phyloP scores from a whole-genome alignment of 345 rosid species.

The Eucalyptus sp. region DNA sequence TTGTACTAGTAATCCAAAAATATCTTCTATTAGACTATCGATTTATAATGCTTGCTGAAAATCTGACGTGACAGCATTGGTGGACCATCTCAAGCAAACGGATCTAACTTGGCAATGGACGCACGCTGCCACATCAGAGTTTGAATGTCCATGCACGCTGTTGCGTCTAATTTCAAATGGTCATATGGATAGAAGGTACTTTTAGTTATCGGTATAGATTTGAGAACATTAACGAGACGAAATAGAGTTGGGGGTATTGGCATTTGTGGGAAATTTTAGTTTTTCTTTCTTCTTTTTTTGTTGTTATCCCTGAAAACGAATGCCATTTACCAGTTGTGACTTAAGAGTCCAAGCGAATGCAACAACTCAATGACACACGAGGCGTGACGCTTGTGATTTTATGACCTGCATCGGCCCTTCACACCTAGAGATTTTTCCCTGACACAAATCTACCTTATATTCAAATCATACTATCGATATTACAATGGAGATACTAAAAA shows the following conservation, averaged over 20 bases:
- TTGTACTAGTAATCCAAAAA: neutral
- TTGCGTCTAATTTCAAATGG: fast-evolving
- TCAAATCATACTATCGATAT: no score
- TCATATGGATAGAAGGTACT: neutral
- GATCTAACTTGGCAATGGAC: neutral
- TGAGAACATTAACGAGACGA: fast-evolving
- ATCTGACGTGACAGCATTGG: fast-evolving
- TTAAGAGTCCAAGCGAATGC: no score
- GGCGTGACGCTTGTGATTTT: no score
- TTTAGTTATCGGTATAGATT: fast-evolving
- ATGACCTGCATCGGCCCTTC: no score
- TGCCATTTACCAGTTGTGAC: no score
- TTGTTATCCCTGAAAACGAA: no score
- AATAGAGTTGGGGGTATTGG: neutral
- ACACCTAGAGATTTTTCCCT: no score
- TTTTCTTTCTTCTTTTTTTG: fast-evolving
- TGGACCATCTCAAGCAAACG: neutral
- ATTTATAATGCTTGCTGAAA: neutral
- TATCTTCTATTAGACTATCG: neutral
- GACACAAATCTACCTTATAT: no score
- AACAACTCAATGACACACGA: no score
- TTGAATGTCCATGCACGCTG: fast-evolving
- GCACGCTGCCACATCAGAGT: fast-evolving
- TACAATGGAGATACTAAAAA: no score
- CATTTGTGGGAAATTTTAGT: fast-evolving